Evolutionary conservation across 2,329 filamentous ascomycete species (phyloP).

Genomic region (Coniochaeta prunicola): DNA sequence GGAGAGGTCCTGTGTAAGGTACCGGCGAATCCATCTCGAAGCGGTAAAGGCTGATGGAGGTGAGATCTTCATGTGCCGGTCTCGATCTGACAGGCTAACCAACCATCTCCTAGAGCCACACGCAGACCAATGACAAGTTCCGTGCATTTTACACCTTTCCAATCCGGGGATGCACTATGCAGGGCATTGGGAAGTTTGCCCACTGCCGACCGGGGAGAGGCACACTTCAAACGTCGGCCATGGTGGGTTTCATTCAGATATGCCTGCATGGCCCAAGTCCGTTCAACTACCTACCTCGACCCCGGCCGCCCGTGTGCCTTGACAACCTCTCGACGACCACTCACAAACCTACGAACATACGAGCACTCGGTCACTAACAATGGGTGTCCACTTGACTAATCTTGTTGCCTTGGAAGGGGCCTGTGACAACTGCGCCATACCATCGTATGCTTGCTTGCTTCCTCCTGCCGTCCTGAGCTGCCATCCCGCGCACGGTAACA

Average conservation of each 20-base stretch:
- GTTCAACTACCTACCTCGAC: neutral
- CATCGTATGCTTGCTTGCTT: neutral
- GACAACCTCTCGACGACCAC: neutral
- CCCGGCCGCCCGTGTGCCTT: neutral
- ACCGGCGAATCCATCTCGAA: neutral
- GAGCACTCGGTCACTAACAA: neutral
- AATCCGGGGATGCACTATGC: neutral
- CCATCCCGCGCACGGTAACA: neutral
- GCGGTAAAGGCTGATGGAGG: neutral
- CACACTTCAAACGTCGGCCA: neutral
- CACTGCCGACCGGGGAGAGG: neutral
- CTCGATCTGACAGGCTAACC: neutral
- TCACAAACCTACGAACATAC: neutral
- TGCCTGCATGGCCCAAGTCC: neutral
- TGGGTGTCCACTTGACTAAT: neutral
- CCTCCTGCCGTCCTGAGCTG: neutral
- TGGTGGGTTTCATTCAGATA: conserved; percentile 1
- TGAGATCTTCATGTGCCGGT: neutral
- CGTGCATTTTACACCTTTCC: neutral
- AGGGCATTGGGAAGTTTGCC: neutral
- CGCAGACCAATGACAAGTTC: neutral
- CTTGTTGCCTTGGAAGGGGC: neutral
- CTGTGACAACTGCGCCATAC: neutral
- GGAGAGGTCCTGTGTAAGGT: neutral
- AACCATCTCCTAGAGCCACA: neutral